These are phyloP conservation scores for Taphrina deformans DNA, from an alignment of 1,139 yeast genomes.

Conservation along the genomic window DNA sequence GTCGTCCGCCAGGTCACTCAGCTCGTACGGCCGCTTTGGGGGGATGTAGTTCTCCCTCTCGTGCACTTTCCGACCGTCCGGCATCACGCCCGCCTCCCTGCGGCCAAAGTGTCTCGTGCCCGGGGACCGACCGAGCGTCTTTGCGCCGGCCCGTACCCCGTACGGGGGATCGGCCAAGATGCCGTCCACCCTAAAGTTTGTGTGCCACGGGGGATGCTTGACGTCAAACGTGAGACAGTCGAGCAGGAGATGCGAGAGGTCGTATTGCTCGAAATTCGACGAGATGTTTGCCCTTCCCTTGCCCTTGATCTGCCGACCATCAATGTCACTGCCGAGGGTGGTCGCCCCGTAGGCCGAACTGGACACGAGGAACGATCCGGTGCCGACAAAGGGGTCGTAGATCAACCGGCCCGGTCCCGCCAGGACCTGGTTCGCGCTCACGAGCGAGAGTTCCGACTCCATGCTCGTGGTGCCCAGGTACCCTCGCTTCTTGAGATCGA, in stretches of 20 bases:
- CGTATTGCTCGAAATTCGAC: conserved; percentile 75
- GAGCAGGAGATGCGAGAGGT: conserved; percentile 57
- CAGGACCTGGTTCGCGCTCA: conserved; percentile 49
- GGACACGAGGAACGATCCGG: conserved; percentile 90
- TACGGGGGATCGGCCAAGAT: conserved; percentile 97
- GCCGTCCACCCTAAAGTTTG: conserved; percentile 64
- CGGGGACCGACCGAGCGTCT: conserved; percentile 83
- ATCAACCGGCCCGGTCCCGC: conserved; percentile 55
- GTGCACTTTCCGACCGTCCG: conserved; percentile 57
- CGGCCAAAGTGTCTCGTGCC: conserved; percentile 41
- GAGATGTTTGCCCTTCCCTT: conserved; percentile 49
- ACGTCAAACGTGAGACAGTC: conserved; percentile 92
- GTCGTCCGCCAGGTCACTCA: conserved; percentile 74
- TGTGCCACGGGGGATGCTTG: conserved; percentile 80
- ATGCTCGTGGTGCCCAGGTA: conserved; percentile 96
- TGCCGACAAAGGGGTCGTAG: conserved; percentile 96
- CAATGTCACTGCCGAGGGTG: conserved; percentile 77
- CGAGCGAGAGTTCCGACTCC: conserved; percentile 57
- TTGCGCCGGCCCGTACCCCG: conserved; percentile 93
- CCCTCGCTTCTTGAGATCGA: conserved; percentile 77
- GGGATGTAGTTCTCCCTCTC: conserved; percentile 81
- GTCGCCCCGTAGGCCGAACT: conserved; percentile 83
- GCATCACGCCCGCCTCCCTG: conserved; percentile 13
- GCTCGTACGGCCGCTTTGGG: conserved; percentile 86
- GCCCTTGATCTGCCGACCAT: conserved; percentile 78